A percentile compares a stretch with the other conserved stretches of the same genome.
phyloP scores from a whole-genome alignment of 495 filamentous ascomycete genomes.

The Platismatia glauca region DNA sequence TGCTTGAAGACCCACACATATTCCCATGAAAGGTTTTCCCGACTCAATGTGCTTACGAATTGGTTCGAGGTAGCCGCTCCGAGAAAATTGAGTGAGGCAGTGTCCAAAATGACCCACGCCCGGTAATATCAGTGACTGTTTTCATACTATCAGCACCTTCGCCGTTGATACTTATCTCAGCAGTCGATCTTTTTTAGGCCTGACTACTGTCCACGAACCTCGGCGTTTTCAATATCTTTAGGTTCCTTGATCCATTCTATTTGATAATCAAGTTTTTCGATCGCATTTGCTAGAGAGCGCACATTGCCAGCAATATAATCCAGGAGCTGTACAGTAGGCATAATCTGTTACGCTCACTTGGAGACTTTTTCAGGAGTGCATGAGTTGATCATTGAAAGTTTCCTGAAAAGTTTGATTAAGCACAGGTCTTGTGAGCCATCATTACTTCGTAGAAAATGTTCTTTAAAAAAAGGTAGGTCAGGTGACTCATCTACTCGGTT shows the following conservation, averaged over 20 bases:
- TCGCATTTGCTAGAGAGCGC: slow-evolving; percentile 89
- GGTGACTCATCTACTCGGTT: too few relatives aligned
- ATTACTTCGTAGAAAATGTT: too few relatives aligned
- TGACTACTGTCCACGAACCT: slow-evolving; percentile 45
- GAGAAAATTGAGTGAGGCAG: slow-evolving; percentile 73
- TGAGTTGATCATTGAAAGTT: too few relatives aligned
- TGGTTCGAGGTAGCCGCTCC: slow-evolving; percentile 71
- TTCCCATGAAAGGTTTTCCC: slow-evolving; percentile 95
- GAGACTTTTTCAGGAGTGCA: too few relatives aligned
- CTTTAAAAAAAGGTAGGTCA: too few relatives aligned
- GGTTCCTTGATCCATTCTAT: slow-evolving; percentile 89
- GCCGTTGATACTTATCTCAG: neutral
- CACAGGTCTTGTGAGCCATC: too few relatives aligned
- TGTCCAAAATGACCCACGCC: slow-evolving; percentile 97
- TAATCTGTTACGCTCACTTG: slow-evolving; percentile 28
- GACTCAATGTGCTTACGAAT: slow-evolving; percentile 70
- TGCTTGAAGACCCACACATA: slow-evolving; percentile 90
- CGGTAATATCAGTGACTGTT: slow-evolving; percentile 65
- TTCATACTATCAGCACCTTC: slow-evolving; percentile 8
- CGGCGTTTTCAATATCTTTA: slow-evolving; percentile 70
- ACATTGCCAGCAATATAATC: slow-evolving; percentile 86
- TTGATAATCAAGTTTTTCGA: slow-evolving; percentile 85
- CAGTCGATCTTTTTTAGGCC: slow-evolving; percentile 2
- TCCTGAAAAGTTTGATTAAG: too few relatives aligned
- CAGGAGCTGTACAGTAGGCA: slow-evolving; percentile 87